These are phyloP conservation scores for Nicotiana noctiflora DNA, from an alignment of 257 asterid genomes.

Conservation along the genomic window DNA sequence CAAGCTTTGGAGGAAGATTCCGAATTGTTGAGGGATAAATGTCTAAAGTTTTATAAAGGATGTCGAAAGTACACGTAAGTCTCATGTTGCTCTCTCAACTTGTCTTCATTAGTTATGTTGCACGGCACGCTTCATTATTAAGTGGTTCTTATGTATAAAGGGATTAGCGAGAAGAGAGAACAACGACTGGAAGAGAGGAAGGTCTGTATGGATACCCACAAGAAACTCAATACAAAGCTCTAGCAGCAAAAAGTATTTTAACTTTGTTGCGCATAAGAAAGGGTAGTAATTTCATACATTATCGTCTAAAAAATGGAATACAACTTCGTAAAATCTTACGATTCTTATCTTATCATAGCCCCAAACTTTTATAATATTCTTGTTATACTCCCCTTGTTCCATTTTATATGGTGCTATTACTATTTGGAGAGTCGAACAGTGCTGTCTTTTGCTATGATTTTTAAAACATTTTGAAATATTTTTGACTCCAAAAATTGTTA, in stretches of 20 bases:
- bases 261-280: neutral
- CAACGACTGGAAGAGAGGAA: neutral
- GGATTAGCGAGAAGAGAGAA: neutral
- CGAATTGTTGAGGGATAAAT: slow-evolving; percentile 66
- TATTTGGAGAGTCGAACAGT: neutral
- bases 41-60: slow-evolving; percentile 88
- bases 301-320: neutral
- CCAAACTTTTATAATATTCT: neutral
- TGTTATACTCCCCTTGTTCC: neutral
- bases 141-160: neutral
- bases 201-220: neutral
- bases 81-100: slow-evolving; percentile 3
- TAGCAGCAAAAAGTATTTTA: neutral
- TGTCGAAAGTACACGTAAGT: slow-evolving; percentile 89
- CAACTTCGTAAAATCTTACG: neutral
- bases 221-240: neutral
- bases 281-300: neutral
- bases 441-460: neutral
- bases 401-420: neutral
- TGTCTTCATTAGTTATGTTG: neutral
- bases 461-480: neutral
- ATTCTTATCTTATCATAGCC: neutral
- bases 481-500: neutral
- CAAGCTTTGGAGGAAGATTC: slow-evolving; percentile 87
- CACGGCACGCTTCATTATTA: neutral